Evolutionary conservation across 345 rosid genomes (phyloP).

Genomic region (Acer yangbiense): DNA sequence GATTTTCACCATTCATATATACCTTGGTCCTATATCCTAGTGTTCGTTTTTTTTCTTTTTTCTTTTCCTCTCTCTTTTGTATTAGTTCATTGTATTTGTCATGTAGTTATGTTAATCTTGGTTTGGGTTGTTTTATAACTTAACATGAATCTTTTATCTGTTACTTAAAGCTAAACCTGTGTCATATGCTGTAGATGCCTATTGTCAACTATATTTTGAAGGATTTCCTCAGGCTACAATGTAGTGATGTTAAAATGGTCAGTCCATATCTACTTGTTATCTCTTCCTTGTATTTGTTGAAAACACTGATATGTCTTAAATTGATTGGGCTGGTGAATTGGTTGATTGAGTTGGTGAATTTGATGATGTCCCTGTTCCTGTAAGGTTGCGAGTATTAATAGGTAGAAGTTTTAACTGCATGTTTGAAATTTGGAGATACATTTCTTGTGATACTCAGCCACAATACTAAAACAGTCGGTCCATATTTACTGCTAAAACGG

Average conservation of each 20-base stretch:
- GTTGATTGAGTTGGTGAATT: not conserved
- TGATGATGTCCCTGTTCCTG: constrained; percentile 36
- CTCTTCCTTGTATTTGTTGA: constrained; percentile 25
- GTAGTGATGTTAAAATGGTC: constrained; percentile 74
- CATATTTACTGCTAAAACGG: constrained; percentile 48
- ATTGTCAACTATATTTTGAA: constrained; percentile 68
- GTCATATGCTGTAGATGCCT: constrained; percentile 46
- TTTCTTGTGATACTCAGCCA: not conserved
- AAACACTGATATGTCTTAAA: constrained; percentile 37
- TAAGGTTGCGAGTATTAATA: constrained; percentile 61
- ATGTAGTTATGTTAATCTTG: not conserved
- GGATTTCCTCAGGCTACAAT: constrained; percentile 74
- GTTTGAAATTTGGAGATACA: too few relatives aligned
- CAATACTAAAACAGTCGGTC: not conserved
- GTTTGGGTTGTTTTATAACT: not conserved
- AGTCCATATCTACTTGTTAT: constrained; percentile 24
- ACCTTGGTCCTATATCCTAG: not conserved
- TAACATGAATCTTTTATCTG: not conserved
- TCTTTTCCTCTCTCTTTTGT: too few relatives aligned
- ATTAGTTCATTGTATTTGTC: too few relatives aligned
- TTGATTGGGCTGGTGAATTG: constrained; percentile 21
- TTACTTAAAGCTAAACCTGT: constrained; percentile 15
- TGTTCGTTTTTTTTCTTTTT: too few relatives aligned
- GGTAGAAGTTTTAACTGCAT: constrained; percentile 36
- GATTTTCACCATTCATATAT: not conserved